Evolutionary conservation across 495 filamentous ascomycete species (phyloP).

Genomic region (Penicillium diatomitis): DNA sequence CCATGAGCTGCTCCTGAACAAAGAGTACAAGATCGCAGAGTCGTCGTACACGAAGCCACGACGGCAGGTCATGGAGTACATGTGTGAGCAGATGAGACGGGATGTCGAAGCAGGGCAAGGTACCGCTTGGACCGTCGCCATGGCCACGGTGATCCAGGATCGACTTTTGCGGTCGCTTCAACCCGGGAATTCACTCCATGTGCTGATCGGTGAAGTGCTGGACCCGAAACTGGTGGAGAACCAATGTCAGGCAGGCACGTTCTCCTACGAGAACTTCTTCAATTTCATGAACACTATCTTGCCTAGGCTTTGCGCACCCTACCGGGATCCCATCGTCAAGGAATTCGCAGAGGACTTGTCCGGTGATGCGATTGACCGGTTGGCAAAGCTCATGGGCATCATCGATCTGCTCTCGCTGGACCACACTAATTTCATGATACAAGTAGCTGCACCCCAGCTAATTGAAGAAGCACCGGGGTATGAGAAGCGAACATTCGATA

Average conservation of each 20-base stretch:
- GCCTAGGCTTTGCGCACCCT: slow-evolving; percentile 90
- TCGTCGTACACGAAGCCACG: slow-evolving; percentile 39
- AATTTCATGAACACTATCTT: slow-evolving; percentile 78
- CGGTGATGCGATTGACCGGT: slow-evolving; percentile 72
- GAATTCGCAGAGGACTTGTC: slow-evolving; percentile 63
- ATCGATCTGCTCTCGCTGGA: slow-evolving; percentile 91
- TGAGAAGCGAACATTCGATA: slow-evolving; percentile 67
- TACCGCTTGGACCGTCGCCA: slow-evolving; percentile 66
- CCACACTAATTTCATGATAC: slow-evolving; percentile 88
- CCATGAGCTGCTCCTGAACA: slow-evolving; percentile 88
- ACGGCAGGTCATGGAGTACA: slow-evolving; percentile 47
- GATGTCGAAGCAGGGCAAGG: slow-evolving; percentile 65
- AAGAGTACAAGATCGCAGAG: slow-evolving; percentile 60
- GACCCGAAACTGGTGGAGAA: slow-evolving; percentile 68
- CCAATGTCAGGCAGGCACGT: slow-evolving; percentile 71
- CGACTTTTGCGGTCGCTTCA: slow-evolving; percentile 77
- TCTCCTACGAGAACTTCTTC: slow-evolving; percentile 93
- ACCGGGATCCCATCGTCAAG: slow-evolving; percentile 78
- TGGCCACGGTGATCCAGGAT: slow-evolving; percentile 75
- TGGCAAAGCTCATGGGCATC: slow-evolving; percentile 73
- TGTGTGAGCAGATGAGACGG: slow-evolving; percentile 68
- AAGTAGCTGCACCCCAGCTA: slow-evolving; percentile 68
- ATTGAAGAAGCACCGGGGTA: slow-evolving; percentile 74
- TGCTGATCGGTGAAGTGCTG: slow-evolving; percentile 73
- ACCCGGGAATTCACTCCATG: slow-evolving; percentile 71